Conservation (phyloP, 768 basidiomycete genomes). For the Antrodiella citrinella region DNA sequence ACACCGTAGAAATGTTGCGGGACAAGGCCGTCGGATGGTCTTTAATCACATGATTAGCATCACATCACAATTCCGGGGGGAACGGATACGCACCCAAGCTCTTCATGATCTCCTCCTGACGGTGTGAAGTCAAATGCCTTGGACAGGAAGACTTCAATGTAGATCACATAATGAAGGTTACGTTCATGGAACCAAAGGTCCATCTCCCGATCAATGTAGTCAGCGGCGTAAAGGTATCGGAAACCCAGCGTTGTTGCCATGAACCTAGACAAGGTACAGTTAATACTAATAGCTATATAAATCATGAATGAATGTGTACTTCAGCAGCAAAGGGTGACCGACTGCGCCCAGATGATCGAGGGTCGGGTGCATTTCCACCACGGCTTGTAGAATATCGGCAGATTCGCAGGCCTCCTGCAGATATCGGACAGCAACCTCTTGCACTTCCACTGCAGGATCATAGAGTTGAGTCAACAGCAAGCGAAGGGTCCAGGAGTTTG, state of each 20-base stretch:
- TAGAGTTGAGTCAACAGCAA: slow-evolving; percentile 93
- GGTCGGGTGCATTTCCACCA: slow-evolving; percentile 91
- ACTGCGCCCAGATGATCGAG: slow-evolving; percentile 93
- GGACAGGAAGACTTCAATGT: slow-evolving; percentile 87
- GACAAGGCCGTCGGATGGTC: slow-evolving; percentile 78
- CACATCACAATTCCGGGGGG: no score
- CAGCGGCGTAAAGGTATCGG: slow-evolving; percentile 81
- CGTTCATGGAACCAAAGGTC: slow-evolving; percentile 96
- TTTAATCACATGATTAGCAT: no score
- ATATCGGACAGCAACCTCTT: slow-evolving; percentile 81
- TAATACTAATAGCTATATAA: no score
- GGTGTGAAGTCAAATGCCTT: slow-evolving; percentile 56
- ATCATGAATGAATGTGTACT: slow-evolving; percentile 48
- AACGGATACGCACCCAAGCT: slow-evolving; percentile 35
- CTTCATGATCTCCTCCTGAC: slow-evolving; percentile 62
- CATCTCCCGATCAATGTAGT: slow-evolving; percentile 92
- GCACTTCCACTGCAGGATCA: slow-evolving; percentile 85
- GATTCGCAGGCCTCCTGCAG: slow-evolving; percentile 87
- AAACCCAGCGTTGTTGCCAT: slow-evolving; percentile 93
- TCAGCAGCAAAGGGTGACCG: slow-evolving; percentile 79
- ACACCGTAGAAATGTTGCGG: slow-evolving; percentile 98
- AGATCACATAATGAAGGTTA: slow-evolving; percentile 87
- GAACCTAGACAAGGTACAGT: slow-evolving; percentile 47
- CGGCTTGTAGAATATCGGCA: slow-evolving; percentile 74
- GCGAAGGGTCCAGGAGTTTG: slow-evolving; percentile 83